Evolutionary conservation across 108 stramenopile genomes (phyloP), one percentile per base, ranked within the genome.

Genomic region (Conticribra weissflogii): DNA sequence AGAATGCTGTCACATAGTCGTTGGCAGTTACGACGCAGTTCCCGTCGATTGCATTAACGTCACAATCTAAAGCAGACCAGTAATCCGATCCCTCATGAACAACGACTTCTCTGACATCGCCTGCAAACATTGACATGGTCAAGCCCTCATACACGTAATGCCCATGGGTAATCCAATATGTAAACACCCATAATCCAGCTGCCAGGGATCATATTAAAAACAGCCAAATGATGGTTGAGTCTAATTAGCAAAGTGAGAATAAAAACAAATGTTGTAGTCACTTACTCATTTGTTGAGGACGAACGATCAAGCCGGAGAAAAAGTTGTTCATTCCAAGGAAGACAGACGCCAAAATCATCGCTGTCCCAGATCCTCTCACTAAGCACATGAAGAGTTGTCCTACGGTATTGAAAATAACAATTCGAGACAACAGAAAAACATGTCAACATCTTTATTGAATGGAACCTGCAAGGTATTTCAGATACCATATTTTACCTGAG

Each of bases 131-230:
- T 7, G 85, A 74, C n/a, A 76, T 68, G 24, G 84, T 66, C 24
- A 92, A 60, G 9, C 88, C 91, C 60, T 92, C 88, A 59, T 85
- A 88, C 3, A 92, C 88, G 60, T 85, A 92, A 54, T 89, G 91
- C 15, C 91, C 88, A 47, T 88, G 91, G 18, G 68, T 83, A 0
- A 89, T 85, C 71, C 79, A 88, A 33, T 88, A 92, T 0, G 91
- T 70, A 1, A 71, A 22, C 2, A 54, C 46, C 69, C 68, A 79
- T 29, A 79, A 60, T 33, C 72, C 72, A 51, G 50, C 70, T 60
- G 44, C 16, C 19, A 53, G 22, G 7, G 12, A 2, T 29, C 34
- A 66, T 21, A 41, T 41, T 41, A 41, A 12, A 41, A 41, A 41
- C 36, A 9, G 36, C n/a, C 17, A 28, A 63, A 8, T 7, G 58